These are phyloP conservation scores for Yamadazyma takamatsuzukensis DNA, from an alignment of 805 yeast species.

Conservation along the genomic window DNA sequence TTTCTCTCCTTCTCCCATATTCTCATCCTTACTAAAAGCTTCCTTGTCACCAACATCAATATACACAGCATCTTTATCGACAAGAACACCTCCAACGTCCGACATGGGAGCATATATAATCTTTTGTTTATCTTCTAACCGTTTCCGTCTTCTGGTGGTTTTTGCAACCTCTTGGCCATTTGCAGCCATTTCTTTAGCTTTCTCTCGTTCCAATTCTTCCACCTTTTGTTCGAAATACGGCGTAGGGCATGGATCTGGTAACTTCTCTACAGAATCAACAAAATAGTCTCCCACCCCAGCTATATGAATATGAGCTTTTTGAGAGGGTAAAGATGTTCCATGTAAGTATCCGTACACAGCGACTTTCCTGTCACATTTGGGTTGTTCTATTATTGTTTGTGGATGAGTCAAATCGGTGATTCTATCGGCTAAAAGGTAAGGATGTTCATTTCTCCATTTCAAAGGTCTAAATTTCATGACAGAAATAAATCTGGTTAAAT, in stretches of 20 bases:
- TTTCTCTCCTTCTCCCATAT: conserved; percentile 80
- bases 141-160: conserved; percentile 67
- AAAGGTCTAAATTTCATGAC: conserved; percentile 99
- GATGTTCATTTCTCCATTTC: conserved; percentile 99
- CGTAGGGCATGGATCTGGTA: conserved; percentile 99
- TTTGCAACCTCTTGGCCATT: conserved; percentile 53
- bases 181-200: conserved; percentile 59
- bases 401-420: conserved; percentile 95
- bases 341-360: conserved; percentile 93
- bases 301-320: conserved; percentile 77
- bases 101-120: conserved; percentile 98
- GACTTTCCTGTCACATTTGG: conserved; percentile 81
- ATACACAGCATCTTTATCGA: conserved; percentile 96
- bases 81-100: conserved; percentile 97
- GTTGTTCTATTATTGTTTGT: conserved; percentile 66
- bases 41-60: conserved; percentile 68
- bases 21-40: conserved; percentile 46
- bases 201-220: conserved; percentile 77
- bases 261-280: conserved; percentile 72
- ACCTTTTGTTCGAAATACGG: conserved; percentile 85
- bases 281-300: conserved; percentile 94
- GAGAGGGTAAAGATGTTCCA: conserved; percentile 77
- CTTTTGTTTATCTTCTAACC: conserved; percentile 91
- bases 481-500: conserved; percentile 85
- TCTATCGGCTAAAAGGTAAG: conserved; percentile 87